These are phyloP conservation scores for Puccinia hordei DNA, from an alignment of 1,284 basidiomycete genomes.

Conservation along the genomic window DNA sequence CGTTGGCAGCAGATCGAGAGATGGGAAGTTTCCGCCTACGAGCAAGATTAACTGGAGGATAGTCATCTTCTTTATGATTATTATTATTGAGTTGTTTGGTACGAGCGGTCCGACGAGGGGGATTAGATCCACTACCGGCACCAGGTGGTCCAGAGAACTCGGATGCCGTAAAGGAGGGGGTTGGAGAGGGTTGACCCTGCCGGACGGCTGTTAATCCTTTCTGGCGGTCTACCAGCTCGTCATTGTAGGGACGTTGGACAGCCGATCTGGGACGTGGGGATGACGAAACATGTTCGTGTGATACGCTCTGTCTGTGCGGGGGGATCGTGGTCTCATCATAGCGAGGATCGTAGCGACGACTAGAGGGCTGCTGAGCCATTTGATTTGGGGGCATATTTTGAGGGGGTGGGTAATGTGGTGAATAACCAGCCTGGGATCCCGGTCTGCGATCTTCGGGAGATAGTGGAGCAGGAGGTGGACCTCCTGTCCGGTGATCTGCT, in stretches of 20 bases:
- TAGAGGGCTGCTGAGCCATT: conserved; percentile 29
- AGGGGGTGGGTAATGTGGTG: conserved; percentile 22
- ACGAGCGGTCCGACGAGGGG: conserved; percentile 21
- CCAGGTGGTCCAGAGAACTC: conserved; percentile 32
- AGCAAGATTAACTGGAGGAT: not conserved
- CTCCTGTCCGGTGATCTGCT: not conserved
- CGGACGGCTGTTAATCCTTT: conserved; percentile 21
- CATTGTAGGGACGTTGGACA: conserved; percentile 12
- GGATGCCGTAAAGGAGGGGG: conserved; percentile 43
- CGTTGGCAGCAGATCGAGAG: not conserved
- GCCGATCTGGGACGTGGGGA: conserved; percentile 41
- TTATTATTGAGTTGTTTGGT: not conserved
- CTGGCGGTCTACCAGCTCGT: conserved; percentile 34
- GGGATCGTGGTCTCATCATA: conserved; percentile 36
- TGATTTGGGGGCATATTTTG: conserved; percentile 2
- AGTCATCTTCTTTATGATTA: conserved; percentile 25
- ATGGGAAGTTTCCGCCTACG: conserved; percentile 18
- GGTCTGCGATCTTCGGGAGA: conserved; percentile 31
- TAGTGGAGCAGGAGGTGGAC: not conserved
- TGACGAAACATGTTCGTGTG: conserved; percentile 12
- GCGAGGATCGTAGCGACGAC: conserved; percentile 45
- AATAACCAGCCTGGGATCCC: conserved; percentile 31
- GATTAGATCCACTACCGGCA: conserved; percentile 3
- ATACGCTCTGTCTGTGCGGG: conserved; percentile 4
- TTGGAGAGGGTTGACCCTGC: conserved; percentile 47